Evolutionary conservation across 192 early-diverging fungal genomes (phyloP), one percentile per base, ranked within the genome.

Genomic region (Kickxella alabastrina): DNA sequence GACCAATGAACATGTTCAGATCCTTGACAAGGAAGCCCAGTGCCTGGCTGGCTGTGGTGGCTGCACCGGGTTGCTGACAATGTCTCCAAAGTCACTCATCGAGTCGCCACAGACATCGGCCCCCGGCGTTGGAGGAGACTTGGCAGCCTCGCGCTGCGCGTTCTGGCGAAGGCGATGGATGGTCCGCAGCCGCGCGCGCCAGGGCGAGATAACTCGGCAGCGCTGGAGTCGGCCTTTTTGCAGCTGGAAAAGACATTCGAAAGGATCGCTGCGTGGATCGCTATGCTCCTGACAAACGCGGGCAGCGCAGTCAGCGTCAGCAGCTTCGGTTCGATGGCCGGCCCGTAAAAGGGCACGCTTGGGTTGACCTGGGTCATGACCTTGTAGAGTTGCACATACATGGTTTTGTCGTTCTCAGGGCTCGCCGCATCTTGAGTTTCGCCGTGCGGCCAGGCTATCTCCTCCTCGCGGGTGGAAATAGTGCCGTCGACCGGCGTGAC

Each of bases 231-330:
- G 27, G 58, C 75, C 29, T 77, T 79, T n/a, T 81, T 77, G 54
- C 79, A 84, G 57, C 85, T 82, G 18, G 77, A 67, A 47, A 87
- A 93, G 6, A 95, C 85, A 52, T 97, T 87, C 28, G 93, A 85
- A 62, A 94, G 86, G 43, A 95, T 85, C 43, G 92, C 92, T 22
- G 87, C 87, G 61, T 96, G 90, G 23, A 94, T 77, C 0, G 91
- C 89, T 13, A 91, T 71, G 57, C 88, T 82, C 14, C 93, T 74
- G 8, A 93, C 89, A 75, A 94, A 93, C 6, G 79, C 70, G 9
- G 87, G 85, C 31, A 99, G 62, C 22, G 83, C 81, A 5, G 69
- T 74, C 15, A 87, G 88, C 15, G 88, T 83, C 18, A 99, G 75
- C 36, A 97, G 72, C 66, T 95, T 93, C 34, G 87, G 80, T 42